Evolutionary conservation across 2,329 filamentous ascomycete species (phyloP).

Genomic region (Cladosporium sp.): DNA sequence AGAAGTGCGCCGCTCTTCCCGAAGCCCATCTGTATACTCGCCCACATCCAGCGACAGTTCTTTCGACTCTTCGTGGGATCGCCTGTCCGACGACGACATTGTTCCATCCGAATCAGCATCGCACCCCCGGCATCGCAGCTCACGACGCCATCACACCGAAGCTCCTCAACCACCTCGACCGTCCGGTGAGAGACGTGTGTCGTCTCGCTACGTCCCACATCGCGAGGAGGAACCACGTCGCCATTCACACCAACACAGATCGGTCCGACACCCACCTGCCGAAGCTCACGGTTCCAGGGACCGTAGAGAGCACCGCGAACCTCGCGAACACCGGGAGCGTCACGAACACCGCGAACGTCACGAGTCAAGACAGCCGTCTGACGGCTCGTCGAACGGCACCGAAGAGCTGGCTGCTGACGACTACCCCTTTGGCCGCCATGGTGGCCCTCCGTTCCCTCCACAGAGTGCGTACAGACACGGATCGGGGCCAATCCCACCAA

Average conservation of each 20-base stretch:
- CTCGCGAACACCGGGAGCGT: slow-evolving; percentile 26
- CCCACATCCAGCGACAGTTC: slow-evolving; percentile 34
- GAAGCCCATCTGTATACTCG: slow-evolving; percentile 36
- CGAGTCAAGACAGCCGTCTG: slow-evolving; percentile 32
- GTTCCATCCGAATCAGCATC: slow-evolving; percentile 54
- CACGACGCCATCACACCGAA: slow-evolving; percentile 40
- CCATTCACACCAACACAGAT: slow-evolving; percentile 28
- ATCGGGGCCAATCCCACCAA: slow-evolving; percentile 27
- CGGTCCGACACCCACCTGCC: slow-evolving; percentile 23
- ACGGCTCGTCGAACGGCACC: slow-evolving; percentile 43
- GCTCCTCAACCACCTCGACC: slow-evolving; percentile 38
- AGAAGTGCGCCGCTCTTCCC: slow-evolving; percentile 15
- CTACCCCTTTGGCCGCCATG: slow-evolving; percentile 44
- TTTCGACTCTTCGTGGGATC: slow-evolving; percentile 34
- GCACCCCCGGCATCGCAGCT: slow-evolving; percentile 36
- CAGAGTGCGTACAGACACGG: slow-evolving; percentile 33
- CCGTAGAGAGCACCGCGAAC: slow-evolving; percentile 24
- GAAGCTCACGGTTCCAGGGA: slow-evolving; percentile 26
- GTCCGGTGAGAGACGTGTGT: slow-evolving; percentile 35
- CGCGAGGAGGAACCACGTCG: slow-evolving; percentile 30
- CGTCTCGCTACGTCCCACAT: slow-evolving; percentile 39
- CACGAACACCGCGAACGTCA: slow-evolving; percentile 27
- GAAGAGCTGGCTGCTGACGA: slow-evolving; percentile 47
- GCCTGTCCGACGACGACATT: slow-evolving; percentile 45
- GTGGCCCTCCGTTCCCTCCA: slow-evolving; percentile 37